Conservation (phyloP, 108 stramenopile genomes). For the Schizochytrium sp. region DNA sequence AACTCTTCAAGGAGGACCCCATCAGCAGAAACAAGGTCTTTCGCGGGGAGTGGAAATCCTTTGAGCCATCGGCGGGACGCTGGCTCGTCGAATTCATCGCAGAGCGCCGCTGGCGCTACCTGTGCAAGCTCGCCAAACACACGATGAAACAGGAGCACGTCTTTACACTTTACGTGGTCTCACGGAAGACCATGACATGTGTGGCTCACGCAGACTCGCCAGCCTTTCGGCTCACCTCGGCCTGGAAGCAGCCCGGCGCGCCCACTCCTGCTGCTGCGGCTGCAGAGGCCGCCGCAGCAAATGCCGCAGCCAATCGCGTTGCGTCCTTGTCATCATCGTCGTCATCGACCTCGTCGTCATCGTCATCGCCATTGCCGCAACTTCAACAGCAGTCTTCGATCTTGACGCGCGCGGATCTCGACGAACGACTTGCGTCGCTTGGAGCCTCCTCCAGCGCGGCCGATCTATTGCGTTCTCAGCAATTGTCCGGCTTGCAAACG, state of each 20-base stretch:
- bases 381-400: no score
- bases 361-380: not conserved
- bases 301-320: not conserved
- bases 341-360: not conserved
- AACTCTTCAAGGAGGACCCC: not conserved
- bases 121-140: slow-evolving; percentile 12
- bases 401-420: no score
- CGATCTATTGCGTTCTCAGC: no score
- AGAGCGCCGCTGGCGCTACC: not conserved
- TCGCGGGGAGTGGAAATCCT: not conserved
- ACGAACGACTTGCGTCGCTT: no score
- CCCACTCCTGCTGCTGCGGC: not conserved
- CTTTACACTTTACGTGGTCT: not conserved
- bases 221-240: not conserved
- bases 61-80: not conserved
- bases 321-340: not conserved
- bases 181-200: not conserved
- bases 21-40: not conserved
- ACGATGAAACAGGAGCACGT: slow-evolving; percentile 11
- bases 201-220: not conserved
- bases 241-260: not conserved
- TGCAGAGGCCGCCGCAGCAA: not conserved
- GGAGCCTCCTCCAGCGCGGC: no score
- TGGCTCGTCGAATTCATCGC: not conserved
- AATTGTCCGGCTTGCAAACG: no score